Base-by-base conservation (phyloP, 192 early-diverging fungal species). In the Backusella westeae region DNA sequence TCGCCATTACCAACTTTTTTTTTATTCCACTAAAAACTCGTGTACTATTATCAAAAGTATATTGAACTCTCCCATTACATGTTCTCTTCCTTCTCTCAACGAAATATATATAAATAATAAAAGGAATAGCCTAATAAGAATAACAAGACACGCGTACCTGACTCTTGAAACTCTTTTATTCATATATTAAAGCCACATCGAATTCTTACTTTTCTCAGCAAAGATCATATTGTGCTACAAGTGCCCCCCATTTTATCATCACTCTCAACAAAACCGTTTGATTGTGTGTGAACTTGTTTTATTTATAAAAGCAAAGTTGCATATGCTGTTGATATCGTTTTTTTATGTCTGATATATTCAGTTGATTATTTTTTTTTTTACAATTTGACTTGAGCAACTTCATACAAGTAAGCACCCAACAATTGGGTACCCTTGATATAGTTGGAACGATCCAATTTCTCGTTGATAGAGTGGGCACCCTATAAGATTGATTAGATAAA, bases 381-480 rank as follows among this genome's bases (percentile, higher is more conserved):
- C 41, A 71, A 46, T 17, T 36, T 46, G 29, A 71, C 38, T 46
- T 71, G 38, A 65, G 96, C 89, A 72, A 98, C 78, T 86, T 98
- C 96, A 82, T 97, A 89, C 39, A 98, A 89, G 80, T 98, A 98
- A 23, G 92, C 88, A 69, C 94, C 93, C 42, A 96, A 85, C 67
- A 97, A 87, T 88, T 99, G 98, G 88, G 95, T 99, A 70, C 97
- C 97, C 80, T 94, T 85, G 73, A 98, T 92, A 84, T 96, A 98
- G 88, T 98, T 99, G 80, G 87, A 90, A 67, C 86, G 88, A 85
- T 97, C 94, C 74, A 99, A 82, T 85, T 97, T 98, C 85, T 99
- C 97, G 87, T 98, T 97, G 85, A 94, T 97, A 15, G 95, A 96
- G 87, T 99, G 97, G 17, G 96, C 97, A 77, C 97, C 97, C 77